Base-by-base conservation (phyloP, 2,329 filamentous ascomycete genomes). In the Neonectria magnoliae region DNA sequence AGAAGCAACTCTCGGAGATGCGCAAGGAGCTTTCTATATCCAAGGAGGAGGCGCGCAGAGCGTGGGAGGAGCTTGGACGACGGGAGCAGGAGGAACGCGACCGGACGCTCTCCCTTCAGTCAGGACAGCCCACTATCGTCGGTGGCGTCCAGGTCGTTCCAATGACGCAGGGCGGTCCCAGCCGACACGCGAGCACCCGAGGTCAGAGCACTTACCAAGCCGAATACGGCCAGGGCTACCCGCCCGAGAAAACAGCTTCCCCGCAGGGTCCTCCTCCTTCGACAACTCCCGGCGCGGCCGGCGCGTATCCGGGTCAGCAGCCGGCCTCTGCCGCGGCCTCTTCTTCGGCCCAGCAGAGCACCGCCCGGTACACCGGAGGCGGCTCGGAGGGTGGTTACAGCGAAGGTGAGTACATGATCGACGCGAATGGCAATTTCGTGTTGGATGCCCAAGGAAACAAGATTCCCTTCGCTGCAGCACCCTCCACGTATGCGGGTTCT, bases 91-190 rank as follows among this genome's bases (percentile, higher is more conserved):
- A 97, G 79, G 95, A 98, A 79, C 89, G 95, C 6, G 94, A 98
- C 68, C 88, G 93, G 50, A 96, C 93, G 2, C 85, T 89, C 29
- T 94, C 93, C n/a, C 83, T 99, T 25, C 90, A 96, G 73, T 91
- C 92, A 67, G 96, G 96, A 7, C 90, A 94, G 65, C 93, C 95
- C 14, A 98, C 94, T 1, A 85, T 97, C 53, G 92, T 99, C 9
- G 94, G 94, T 53, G 95, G 95, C 45, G 93, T 98, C 13, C 94
- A 98, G 75, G 96, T 99, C 13, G 93, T 98, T 18, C 96, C 96
- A 7, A 97, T 97, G 93, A 90, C 90, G 50, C 90, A 91, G 70
- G 90, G 90, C 10, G 84, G 90, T 13, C 84, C 86, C 3, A 88
- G 85, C 73, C 86, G 87, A 62, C 82, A 85, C 54, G 78, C 79